Conservation (phyloP, 306 rosid genomes). For the Begonia peltatifolia region DNA sequence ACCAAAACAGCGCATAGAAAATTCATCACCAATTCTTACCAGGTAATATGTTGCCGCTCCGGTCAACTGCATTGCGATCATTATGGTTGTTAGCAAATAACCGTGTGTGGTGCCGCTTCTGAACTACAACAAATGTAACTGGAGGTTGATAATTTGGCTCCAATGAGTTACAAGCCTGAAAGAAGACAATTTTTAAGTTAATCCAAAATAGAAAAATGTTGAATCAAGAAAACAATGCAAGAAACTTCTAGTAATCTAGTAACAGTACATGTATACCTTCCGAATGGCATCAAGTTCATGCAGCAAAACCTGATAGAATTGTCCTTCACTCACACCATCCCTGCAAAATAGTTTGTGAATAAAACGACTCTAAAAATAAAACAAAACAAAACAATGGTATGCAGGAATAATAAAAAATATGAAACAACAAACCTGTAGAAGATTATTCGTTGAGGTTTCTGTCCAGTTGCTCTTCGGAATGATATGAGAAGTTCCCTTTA, state of each 20-base stretch:
- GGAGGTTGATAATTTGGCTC: conserved; percentile 77
- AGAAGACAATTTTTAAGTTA: background rate
- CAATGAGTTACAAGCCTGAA: conserved; percentile 69
- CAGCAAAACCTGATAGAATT: conserved; percentile 66
- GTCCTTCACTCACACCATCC: conserved; percentile 69
- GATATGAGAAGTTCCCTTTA: conserved; percentile 59
- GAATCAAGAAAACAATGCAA: background rate
- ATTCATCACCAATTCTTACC: conserved; percentile 16
- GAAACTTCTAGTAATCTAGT: background rate
- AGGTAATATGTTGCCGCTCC: conserved; percentile 65
- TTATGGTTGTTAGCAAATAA: conserved; percentile 48
- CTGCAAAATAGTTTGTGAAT: conserved; percentile 11
- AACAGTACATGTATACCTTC: conserved; percentile 22
- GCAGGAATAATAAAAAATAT: background rate
- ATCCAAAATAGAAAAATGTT: background rate
- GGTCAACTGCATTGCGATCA: conserved; percentile 39
- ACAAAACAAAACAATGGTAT: background rate
- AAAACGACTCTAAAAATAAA: background rate
- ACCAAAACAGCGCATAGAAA: too few species aligned
- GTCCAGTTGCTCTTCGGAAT: conserved; percentile 87
- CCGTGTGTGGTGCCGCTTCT: conserved; percentile 66
- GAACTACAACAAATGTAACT: conserved; percentile 73
- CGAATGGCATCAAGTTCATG: conserved; percentile 69
- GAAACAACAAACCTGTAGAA: conserved; percentile 53
- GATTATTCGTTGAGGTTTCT: conserved; percentile 83